Evolutionary conservation across 495 filamentous ascomycete species (phyloP), one percentile per base, ranked within the genome.

Genomic region (Podospora appendiculata): DNA sequence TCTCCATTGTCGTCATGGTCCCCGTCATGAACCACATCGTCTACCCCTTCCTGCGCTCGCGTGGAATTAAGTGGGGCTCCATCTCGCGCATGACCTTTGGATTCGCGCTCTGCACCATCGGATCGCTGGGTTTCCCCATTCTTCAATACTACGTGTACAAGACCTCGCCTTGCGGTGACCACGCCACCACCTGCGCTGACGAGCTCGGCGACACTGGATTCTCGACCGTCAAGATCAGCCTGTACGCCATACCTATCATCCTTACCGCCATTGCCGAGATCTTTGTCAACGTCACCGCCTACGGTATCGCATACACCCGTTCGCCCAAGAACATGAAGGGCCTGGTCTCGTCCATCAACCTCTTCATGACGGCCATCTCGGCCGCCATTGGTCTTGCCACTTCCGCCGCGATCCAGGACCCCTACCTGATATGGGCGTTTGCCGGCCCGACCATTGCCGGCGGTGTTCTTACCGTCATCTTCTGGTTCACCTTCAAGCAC

Each of bases 71-170:
- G 38, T 87, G 84, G 70, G 78, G 73, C 48, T 80, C 86, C 40
- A 86, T 91, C 64, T 78, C 79, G 38, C 80, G 86, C 56, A 92
- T 92, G 63, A 77, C 82, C 8, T 73, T 81, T 14, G 88, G 87
- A 4, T 89, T 91, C 73, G 65, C 82, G 36, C 66, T 88, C 36
- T 83, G 79, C 50, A 75, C 80, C 3, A 54, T 83, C 32, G 79
- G 82, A 41, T 86, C 87, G 41, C 58, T 77, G 3, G 79, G 68
- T 55, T 83, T 81, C 45, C 77, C 85, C 32, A 72, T 89, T 41
- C 76, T 89, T 33, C 86, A 90, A 65, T 77, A 86, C 65, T 76
- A 82, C 59, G 88, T 88, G 58, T 89, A 89, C 75, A 64, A 77
- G 45, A 71, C 73, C 43, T 66, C 69, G 41, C 68, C 72, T 55